These are phyloP conservation scores for Cladosporium sp. DNA, from an alignment of 2,329 filamentous ascomycete genomes.

Conservation along the genomic window DNA sequence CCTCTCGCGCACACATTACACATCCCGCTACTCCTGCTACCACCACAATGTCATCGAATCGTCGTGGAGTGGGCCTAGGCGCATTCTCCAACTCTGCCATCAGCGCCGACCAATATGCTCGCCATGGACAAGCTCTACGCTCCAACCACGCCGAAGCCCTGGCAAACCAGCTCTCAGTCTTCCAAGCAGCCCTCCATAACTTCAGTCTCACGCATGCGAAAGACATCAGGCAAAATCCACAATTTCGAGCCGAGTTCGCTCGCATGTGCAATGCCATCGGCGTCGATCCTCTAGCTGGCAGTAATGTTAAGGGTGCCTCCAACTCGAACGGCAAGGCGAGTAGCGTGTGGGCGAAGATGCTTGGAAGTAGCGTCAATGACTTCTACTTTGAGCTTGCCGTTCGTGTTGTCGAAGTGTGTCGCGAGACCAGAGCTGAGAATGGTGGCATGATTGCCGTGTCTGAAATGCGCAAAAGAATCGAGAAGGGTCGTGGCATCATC, in stretches of 20 bases:
- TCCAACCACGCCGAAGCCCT: constrained; percentile 81
- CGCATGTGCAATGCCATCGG: constrained; percentile 98
- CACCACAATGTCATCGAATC: constrained; percentile 48
- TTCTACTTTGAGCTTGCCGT: constrained; percentile 98
- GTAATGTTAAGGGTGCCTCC: constrained; percentile 40
- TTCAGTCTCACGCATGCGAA: constrained; percentile 93
- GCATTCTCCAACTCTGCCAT: constrained; percentile 85
- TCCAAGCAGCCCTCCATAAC: constrained; percentile 91
- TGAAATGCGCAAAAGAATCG: constrained; percentile 77
- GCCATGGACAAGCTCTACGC: constrained; percentile 84
- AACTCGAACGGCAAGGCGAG: constrained; percentile 53
- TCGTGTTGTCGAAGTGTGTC: constrained; percentile 90
- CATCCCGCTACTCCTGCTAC: neutral
- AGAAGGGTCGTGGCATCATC: constrained; percentile 72
- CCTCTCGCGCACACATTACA: neutral
- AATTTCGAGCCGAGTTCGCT: constrained; percentile 94
- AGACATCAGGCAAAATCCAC: constrained; percentile 93
- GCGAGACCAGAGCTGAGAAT: constrained; percentile 83
- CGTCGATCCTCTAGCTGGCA: constrained; percentile 80
- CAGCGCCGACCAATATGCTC: constrained; percentile 85
- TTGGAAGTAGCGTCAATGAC: constrained; percentile 90
- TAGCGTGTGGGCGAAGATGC: constrained; percentile 88
- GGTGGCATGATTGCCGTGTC: constrained; percentile 84
- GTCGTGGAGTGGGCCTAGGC: constrained; percentile 84
- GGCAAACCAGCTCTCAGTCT: constrained; percentile 90